phyloP scores from a whole-genome alignment of 2,329 filamentous ascomycete species.

The Pseudomassariella vexata region DNA sequence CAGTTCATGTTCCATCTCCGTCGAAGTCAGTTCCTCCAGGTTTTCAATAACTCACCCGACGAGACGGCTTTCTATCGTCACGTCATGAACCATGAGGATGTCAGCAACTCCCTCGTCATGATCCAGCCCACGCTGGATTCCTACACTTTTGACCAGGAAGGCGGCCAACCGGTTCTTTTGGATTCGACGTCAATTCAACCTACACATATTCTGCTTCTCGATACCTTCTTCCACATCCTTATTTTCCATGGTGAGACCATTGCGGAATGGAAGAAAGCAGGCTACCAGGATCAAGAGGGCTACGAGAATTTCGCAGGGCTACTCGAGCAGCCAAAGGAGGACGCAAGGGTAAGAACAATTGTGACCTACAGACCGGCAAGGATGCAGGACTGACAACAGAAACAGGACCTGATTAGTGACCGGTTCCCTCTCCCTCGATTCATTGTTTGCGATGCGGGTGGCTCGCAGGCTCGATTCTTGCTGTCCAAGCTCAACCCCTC shows the following conservation, averaged over 20 bases:
- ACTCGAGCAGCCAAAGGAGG: constrained; percentile 90
- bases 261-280: constrained; percentile 95
- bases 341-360: constrained; percentile 83
- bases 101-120: constrained; percentile 95
- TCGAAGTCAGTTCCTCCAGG: constrained; percentile 93
- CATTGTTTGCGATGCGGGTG: constrained; percentile 97
- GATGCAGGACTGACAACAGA: constrained; percentile 10
- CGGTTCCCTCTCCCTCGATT: constrained; percentile 97
- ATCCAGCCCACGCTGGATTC: constrained; percentile 97
- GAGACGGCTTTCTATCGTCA: constrained; percentile 99
- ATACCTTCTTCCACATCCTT: constrained; percentile 99
- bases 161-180: constrained; percentile 84
- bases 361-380: not conserved
- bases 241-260: constrained; percentile 99
- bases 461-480: constrained; percentile 94
- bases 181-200: constrained; percentile 96
- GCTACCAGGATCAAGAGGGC: constrained; percentile 95
- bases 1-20: constrained; percentile 99
- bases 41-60: constrained; percentile 99
- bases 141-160: constrained; percentile 94
- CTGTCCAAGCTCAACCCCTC: constrained; percentile 96
- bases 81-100: constrained; percentile 94
- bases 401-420: constrained; percentile 88
- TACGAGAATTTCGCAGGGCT: constrained; percentile 93
- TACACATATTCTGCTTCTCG: constrained; percentile 86